Base-by-base conservation (phyloP, 106 monocot genomes). In the Allium sativum region DNA sequence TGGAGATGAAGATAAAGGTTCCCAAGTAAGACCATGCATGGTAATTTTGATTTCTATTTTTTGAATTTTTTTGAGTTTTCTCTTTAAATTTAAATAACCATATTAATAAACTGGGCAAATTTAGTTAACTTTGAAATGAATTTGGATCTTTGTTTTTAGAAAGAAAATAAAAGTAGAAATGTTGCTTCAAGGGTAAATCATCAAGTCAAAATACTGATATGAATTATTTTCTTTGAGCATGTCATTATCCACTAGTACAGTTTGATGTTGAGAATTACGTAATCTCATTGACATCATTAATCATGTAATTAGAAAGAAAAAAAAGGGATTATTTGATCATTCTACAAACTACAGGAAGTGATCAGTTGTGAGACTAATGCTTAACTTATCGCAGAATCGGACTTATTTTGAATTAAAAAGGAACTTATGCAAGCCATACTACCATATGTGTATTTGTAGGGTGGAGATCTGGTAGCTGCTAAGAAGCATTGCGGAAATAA, bases 401-500 rank as follows among this genome's bases (percentile, higher is more conserved):
- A 18, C 18, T 55, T 55, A 31, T 31, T 31, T 31, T 31, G 31
- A 31, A 31, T 2, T 2, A 31, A 31, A 17, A 55, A 55, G 55
- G 9, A 9, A 17, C 18, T 18, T 55, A 17, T 16, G 55, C 18
- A 10, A 17, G n/a, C n/a, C 19, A 10, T 15, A 15, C 19, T 17
- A 0, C 19, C 18, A 15, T 55, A 55, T 55, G 55, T 69, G 40
- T 64, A 65, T 31, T 31, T 44, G 55, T 20, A 87, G 90, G 82
- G 51, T 69, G 81, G 62, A 52, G 84, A 79, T 5, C 21, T 62
- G 66, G 75, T 57, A 57, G 54, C 53, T 54, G 31, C 78, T 18
- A 87, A 86, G 79, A 90, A 79, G 68, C 81, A 81, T 12, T 81
- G 86, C 56, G 58, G 75, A 5, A 73, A 53, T 48, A 68, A 65